Conservation (phyloP, 306 rosid genomes). For the Malus fusca region DNA sequence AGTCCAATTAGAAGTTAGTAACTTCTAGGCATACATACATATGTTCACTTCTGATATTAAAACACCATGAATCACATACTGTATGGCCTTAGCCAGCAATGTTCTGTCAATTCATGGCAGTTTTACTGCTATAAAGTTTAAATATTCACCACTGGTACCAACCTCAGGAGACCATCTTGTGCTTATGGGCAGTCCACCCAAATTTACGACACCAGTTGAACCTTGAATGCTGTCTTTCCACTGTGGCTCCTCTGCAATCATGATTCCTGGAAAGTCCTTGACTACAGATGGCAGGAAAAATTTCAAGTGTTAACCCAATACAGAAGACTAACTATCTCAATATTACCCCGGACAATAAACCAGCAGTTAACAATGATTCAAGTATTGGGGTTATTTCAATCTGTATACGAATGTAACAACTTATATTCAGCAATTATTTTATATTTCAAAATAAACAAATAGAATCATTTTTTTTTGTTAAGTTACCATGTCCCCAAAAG, state of each 20-base stretch:
- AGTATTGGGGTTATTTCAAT: not conserved
- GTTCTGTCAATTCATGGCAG: not conserved
- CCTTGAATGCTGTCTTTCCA: constrained; percentile 82
- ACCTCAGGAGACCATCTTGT: constrained; percentile 97
- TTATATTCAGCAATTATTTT: not conserved
- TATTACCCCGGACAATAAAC: too few relatives aligned
- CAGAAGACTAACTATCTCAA: not conserved
- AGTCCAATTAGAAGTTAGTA: constrained; percentile 15
- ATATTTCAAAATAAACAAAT: not conserved
- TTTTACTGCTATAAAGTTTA: not conserved
- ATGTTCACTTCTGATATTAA: not conserved
- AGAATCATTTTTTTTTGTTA: not conserved
- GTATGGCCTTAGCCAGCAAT: not conserved
- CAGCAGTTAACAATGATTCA: not conserved
- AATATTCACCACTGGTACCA: not conserved
- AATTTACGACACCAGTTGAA: constrained; percentile 82
- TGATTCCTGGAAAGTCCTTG: constrained; percentile 74
- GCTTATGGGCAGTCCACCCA: constrained; percentile 94
- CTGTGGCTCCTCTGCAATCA: constrained; percentile 70
- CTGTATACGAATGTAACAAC: not conserved
- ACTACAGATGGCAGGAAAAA: constrained; percentile 36
- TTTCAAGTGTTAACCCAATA: constrained; percentile 6
- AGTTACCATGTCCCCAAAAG: not conserved
- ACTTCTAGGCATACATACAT: constrained; percentile 1
- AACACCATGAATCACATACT: not conserved